Base-by-base conservation (phyloP, 495 filamentous ascomycete species). In the Thozetella sp. region DNA sequence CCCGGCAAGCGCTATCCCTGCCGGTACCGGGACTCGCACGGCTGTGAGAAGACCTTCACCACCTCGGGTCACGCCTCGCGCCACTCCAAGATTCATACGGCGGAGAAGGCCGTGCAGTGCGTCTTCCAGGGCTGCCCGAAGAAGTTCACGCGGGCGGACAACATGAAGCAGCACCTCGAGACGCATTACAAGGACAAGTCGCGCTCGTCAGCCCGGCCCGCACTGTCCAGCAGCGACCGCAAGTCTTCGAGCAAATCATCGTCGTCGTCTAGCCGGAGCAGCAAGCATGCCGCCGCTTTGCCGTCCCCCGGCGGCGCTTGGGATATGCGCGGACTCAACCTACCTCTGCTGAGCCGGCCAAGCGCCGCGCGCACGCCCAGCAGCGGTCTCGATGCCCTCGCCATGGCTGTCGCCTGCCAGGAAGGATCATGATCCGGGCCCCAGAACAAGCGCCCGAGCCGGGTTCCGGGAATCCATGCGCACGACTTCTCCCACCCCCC, bases 131-230 rank as follows among this genome's bases (percentile, higher is more conserved):
- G 78, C 30, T 98, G 94, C 79, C 84, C 88, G 72, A 97, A 97
- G 75, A 92, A 92, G 51, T 98, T 98, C 68, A 97, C 95, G 3
- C 88, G 94, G 48, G 93, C 95, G 67, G 94, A 98, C 76, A 98
- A 98, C 76, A 97, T 97, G 91, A 97, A 97, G 80, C 94, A 98
- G 66, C 94, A 98, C 67, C 88, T 92, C 54, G 86, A 93, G 52
- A 98, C 95, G 0, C 94, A 98, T 72, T 87, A 79, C 72, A 87
- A 83, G 66, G 76, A 81, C 54, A 78, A 79, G 64, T 70, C 75
- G 1, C 71, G 78, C 19, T 64, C 72, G 17, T 64, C 68, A 1
- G 58, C 70, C 1, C 61, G 68, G 3, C 61, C 67, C 2, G 56
- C 64, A 10, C 22, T 66, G 25, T 55, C 59, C 25, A 61, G 60